These are phyloP conservation scores for Ceratobasidium sp. DNA, from an alignment of 1,284 basidiomycete genomes.

Conservation along the genomic window DNA sequence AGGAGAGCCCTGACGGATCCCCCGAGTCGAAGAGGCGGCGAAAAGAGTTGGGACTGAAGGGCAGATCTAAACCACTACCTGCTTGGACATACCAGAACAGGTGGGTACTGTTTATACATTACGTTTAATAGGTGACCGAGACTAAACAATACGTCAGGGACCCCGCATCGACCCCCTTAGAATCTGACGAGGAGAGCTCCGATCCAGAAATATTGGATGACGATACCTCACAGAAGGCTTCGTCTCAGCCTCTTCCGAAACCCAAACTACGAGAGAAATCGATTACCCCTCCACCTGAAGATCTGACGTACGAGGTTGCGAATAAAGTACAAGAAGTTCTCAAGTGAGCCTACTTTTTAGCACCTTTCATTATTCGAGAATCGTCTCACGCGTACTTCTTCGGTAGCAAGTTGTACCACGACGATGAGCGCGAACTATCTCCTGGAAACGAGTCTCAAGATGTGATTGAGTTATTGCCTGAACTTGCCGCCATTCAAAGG, in stretches of 20 bases:
- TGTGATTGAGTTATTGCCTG: conserved; percentile 34
- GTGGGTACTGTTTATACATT: not conserved
- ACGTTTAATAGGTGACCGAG: not conserved
- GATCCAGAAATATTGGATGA: conserved; percentile 39
- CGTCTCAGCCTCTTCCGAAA: conserved; percentile 31
- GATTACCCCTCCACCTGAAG: conserved; percentile 37
- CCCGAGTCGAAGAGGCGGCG: conserved; percentile 39
- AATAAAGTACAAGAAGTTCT: conserved; percentile 30
- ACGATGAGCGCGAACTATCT: conserved; percentile 31
- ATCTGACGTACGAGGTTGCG: conserved; percentile 28
- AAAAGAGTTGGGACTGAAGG: conserved; percentile 13
- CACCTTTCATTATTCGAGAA: too few species aligned
- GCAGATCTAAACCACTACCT: conserved; percentile 32
- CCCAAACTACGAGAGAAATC: conserved; percentile 42
- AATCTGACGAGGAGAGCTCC: conserved; percentile 37
- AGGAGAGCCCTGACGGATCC: conserved; percentile 18
- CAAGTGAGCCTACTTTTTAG: not conserved
- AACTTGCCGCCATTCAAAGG: conserved; percentile 42
- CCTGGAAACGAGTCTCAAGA: conserved; percentile 37
- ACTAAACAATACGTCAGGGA: conserved; percentile 3
- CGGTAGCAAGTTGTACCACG: conserved; percentile 31
- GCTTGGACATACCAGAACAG: conserved; percentile 29
- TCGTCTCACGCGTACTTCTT: not conserved
- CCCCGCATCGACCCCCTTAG: not conserved
- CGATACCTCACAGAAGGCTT: not conserved